phyloP scores from a whole-genome alignment of 441 rosid species.

The Euphorbia corollata region DNA sequence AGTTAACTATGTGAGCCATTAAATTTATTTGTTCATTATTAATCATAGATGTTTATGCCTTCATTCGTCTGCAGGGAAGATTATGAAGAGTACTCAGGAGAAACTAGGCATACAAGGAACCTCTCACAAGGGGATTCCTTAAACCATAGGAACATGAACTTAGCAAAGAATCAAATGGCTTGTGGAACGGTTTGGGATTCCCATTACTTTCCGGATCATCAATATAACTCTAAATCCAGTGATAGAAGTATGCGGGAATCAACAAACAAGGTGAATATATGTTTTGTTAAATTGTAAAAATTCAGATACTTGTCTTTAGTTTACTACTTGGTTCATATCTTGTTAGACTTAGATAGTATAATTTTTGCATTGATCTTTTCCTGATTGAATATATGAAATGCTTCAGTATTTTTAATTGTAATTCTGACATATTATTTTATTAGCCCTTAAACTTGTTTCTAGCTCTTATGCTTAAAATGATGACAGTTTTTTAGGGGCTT shows the following conservation, averaged over 20 bases:
- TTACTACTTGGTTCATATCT: background rate
- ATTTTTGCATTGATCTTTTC: background rate
- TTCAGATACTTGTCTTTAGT: slow-evolving; percentile 1
- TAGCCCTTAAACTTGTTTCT: background rate
- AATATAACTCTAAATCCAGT: slow-evolving; percentile 35
- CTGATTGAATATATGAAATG: slow-evolving; percentile 12
- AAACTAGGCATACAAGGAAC: slow-evolving; percentile 49
- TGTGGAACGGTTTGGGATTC: slow-evolving; percentile 40
- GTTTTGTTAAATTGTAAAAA: background rate
- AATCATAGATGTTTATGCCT: background rate
- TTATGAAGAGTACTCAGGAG: slow-evolving; percentile 37
- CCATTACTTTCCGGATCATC: slow-evolving; percentile 36
- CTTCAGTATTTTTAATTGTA: background rate
- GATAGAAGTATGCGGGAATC: slow-evolving; percentile 28
- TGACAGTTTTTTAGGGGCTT: slow-evolving; percentile 54
- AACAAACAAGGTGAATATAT: slow-evolving; percentile 52
- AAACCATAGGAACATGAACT: slow-evolving; percentile 34
- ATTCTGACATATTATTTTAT: background rate
- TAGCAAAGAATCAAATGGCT: slow-evolving; percentile 32
- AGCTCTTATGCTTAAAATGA: slow-evolving; percentile 14
- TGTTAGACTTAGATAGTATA: background rate
- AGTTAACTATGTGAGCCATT: slow-evolving; percentile 2
- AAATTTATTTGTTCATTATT: background rate
- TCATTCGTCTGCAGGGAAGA: slow-evolving; percentile 49
- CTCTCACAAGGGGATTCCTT: slow-evolving; percentile 36